These are phyloP conservation scores for Polygonum maritimum DNA, from an alignment of 148 eudicot genomes.

Conservation along the genomic window DNA sequence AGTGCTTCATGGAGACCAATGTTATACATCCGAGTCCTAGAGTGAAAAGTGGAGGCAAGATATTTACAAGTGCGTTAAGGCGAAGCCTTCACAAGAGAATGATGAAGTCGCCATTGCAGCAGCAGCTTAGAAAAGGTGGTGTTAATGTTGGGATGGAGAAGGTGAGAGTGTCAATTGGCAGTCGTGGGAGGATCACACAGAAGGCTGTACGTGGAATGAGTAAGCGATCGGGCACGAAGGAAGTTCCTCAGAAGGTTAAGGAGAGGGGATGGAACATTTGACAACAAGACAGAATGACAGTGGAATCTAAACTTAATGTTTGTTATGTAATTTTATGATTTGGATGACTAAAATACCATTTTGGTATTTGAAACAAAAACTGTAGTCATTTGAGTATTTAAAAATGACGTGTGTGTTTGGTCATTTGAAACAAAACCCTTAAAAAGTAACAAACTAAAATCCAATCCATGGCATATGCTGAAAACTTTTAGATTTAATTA, in stretches of 20 bases:
- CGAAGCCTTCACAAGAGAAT: slow-evolving; percentile 62
- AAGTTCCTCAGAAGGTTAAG: slow-evolving; percentile 43
- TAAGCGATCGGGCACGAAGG: slow-evolving; percentile 31
- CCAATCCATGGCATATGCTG: neutral
- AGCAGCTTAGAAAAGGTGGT: slow-evolving; percentile 45
- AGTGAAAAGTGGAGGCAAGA: slow-evolving; percentile 43
- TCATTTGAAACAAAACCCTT: no score
- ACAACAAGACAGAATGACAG: neutral
- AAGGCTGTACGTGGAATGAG: slow-evolving; percentile 41
- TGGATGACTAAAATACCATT: no score
- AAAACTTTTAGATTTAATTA: neutral
- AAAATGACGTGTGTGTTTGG: no score
- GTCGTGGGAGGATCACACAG: slow-evolving; percentile 54
- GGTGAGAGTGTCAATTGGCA: slow-evolving; percentile 74
- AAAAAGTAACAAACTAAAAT: no score
- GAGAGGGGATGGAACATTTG: slow-evolving; percentile 86
- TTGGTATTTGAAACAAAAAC: no score
- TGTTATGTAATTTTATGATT: no score
- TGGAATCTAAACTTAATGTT: no score
- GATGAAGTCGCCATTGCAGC: slow-evolving; percentile 64
- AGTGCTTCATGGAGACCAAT: slow-evolving; percentile 27
- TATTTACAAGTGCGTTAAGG: slow-evolving; percentile 40
- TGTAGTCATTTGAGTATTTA: no score
- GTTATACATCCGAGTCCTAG: slow-evolving; percentile 36
- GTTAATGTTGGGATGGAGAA: slow-evolving; percentile 65